A percentile compares a stretch with the other conserved stretches of the same genome.
Evolutionary conservation across 2,329 filamentous ascomycete genomes (phyloP).

Genomic region (Penicillium sp.): DNA sequence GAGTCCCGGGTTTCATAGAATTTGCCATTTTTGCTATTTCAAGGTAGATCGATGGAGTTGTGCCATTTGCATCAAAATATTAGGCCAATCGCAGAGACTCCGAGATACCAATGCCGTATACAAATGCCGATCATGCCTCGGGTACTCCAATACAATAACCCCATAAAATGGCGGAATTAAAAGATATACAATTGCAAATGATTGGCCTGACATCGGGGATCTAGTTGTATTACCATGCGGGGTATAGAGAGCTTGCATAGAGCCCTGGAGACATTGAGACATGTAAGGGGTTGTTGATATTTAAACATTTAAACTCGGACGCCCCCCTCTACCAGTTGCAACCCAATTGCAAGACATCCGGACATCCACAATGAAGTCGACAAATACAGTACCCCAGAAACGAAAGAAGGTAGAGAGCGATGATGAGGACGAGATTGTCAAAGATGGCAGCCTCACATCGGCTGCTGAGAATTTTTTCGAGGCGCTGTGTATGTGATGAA

Average conservation of each 20-base stretch:
- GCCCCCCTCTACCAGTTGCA: background rate
- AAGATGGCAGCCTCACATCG: constrained; percentile 8
- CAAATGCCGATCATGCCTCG: constrained; percentile 2
- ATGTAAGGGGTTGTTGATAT: background rate
- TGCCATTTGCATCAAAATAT: background rate
- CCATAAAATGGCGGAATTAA: background rate
- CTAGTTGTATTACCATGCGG: background rate
- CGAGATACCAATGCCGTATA: background rate
- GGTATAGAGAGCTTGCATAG: background rate
- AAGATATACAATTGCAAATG: background rate
- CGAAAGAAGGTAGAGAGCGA: background rate
- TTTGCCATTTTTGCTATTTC: background rate
- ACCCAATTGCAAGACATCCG: background rate
- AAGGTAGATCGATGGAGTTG: background rate
- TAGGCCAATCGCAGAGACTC: constrained; percentile 4
- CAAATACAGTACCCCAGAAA: background rate
- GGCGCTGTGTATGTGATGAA: constrained; percentile 16
- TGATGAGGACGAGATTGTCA: constrained; percentile 1
- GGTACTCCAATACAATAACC: background rate
- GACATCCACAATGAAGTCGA: background rate
- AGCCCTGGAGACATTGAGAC: no score
- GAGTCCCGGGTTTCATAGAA: background rate
- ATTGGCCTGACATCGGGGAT: background rate
- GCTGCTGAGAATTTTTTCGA: constrained; percentile 25
- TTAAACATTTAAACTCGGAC: background rate